Conservation (phyloP, 331 rosid genomes). For the Acacia concinna region DNA sequence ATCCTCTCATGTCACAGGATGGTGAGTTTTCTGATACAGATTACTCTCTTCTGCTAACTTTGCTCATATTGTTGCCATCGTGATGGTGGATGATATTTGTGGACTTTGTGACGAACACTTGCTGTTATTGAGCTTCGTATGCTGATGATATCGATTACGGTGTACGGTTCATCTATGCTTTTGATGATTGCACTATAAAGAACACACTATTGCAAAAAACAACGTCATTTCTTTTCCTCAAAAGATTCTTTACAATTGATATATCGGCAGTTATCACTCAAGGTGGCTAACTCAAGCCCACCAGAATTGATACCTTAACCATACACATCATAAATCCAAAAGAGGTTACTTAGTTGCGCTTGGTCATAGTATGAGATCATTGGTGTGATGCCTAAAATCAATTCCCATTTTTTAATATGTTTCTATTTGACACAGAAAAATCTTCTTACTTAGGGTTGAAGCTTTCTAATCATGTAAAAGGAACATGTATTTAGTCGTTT, state of each 20-base stretch:
- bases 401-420: conserved; percentile 7
- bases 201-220: not conserved
- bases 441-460: not conserved
- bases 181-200: not conserved
- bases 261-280: not conserved
- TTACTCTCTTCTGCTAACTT: not conserved
- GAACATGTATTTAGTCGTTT: not conserved
- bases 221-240: not conserved
- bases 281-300: not conserved
- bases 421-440: not conserved
- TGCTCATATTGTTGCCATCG: not conserved
- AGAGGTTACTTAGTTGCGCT: not conserved
- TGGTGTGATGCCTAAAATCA: not conserved
- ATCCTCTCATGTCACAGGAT: conserved; percentile 85
- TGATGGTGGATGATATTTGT: not conserved
- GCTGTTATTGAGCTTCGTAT: not conserved
- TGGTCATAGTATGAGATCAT: not conserved
- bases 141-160: not conserved
- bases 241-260: not conserved
- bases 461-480: not conserved
- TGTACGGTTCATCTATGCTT: not conserved
- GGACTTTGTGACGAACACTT: conserved; percentile 1
- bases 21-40: conserved; percentile 43
- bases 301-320: not conserved
- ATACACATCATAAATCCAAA: not conserved